Evolutionary conservation across 2,329 filamentous ascomycete species (phyloP).

Genomic region (Macrophomina pseudophaseolina): DNA sequence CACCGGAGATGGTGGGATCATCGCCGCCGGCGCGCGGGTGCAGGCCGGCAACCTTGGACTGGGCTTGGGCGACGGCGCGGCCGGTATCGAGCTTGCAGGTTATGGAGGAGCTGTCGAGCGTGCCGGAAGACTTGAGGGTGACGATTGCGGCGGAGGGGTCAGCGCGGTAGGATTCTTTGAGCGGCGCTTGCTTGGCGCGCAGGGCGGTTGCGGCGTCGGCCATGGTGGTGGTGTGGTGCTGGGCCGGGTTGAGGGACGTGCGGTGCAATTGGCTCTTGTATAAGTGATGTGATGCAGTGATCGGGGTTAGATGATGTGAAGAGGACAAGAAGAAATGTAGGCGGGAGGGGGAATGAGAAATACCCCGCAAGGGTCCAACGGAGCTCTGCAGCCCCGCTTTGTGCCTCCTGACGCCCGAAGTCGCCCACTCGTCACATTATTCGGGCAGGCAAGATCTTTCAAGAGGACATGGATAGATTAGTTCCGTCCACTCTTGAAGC

Average conservation of each 20-base stretch:
- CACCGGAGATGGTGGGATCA: slow-evolving; percentile 48
- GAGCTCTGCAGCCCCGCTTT: slow-evolving; percentile 7
- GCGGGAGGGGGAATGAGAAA: neutral
- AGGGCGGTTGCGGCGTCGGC: slow-evolving; percentile 38
- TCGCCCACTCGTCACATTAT: neutral
- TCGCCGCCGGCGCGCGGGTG: slow-evolving; percentile 54
- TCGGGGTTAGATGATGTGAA: neutral
- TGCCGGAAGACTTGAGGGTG: slow-evolving; percentile 52
- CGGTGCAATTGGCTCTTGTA: neutral
- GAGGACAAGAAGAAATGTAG: neutral
- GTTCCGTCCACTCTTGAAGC: no score
- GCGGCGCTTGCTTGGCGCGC: slow-evolving; percentile 54
- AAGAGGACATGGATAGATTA: no score
- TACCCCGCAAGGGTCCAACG: slow-evolving; percentile 23
- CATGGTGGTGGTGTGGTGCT: neutral
- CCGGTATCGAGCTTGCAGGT: slow-evolving; percentile 55
- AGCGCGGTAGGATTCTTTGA: slow-evolving; percentile 53
- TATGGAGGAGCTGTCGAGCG: slow-evolving; percentile 51
- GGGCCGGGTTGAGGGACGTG: no score
- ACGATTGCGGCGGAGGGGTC: slow-evolving; percentile 53
- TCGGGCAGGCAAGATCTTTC: neutral
- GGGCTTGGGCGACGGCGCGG: slow-evolving; percentile 43
- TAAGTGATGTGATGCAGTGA: neutral
- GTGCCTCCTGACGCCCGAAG: slow-evolving; percentile 5
- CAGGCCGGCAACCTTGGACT: slow-evolving; percentile 45